These are phyloP conservation scores for Colletotrichum cuscutae DNA, from an alignment of 2,329 filamentous ascomycete species.

Conservation along the genomic window DNA sequence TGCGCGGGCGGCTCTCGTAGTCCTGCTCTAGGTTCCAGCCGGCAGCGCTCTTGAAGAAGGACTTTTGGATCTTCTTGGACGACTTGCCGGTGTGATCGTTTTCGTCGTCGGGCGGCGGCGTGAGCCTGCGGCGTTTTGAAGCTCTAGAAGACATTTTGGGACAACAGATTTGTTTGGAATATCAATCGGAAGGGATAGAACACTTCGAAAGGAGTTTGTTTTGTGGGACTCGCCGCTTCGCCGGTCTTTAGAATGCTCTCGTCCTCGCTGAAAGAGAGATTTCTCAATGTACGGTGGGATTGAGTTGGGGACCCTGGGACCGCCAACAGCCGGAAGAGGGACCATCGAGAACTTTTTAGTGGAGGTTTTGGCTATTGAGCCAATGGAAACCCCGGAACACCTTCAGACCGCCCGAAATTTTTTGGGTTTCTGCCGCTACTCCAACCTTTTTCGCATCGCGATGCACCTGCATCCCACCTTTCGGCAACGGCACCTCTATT, in stretches of 20 bases:
- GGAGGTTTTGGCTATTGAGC: conserved; percentile 38
- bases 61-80: conserved; percentile 61
- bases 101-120: conserved; percentile 62
- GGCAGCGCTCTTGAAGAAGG: conserved; percentile 78
- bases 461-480: conserved; percentile 16
- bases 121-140: conserved; percentile 68
- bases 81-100: conserved; percentile 39
- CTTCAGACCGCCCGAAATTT: conserved; percentile 42
- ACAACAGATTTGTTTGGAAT: neutral
- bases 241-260: neutral
- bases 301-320: conserved; percentile 11
- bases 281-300: conserved; percentile 24
- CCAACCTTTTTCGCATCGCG: conserved; percentile 28
- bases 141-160: conserved; percentile 58
- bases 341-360: conserved; percentile 25
- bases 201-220: neutral
- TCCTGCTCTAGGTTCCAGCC: conserved; percentile 93
- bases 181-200: neutral
- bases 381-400: conserved; percentile 1
- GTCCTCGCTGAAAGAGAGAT: conserved; percentile 19
- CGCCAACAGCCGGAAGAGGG: conserved; percentile 29
- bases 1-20: conserved; percentile 84
- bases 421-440: conserved; percentile 39
- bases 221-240: neutral
- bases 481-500: conserved; percentile 1